These are phyloP conservation scores for Jaminaea rosea DNA, from an alignment of 1,284 basidiomycete species.

Conservation along the genomic window DNA sequence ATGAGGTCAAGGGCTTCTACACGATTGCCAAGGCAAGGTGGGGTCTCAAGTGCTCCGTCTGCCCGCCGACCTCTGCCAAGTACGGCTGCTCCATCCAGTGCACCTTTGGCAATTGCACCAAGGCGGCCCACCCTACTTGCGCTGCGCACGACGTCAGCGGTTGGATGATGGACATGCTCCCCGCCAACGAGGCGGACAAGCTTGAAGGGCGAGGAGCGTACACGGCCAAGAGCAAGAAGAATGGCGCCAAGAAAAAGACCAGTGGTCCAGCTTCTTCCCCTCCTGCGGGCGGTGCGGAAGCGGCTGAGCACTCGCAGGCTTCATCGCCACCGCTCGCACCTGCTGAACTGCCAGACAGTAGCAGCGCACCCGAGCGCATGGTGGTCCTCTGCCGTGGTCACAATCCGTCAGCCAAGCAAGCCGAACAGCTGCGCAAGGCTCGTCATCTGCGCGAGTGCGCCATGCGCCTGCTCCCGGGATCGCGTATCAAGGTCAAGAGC, in stretches of 20 bases:
- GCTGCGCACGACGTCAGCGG: constrained; percentile 49
- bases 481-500: constrained; percentile 22
- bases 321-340: too few relatives aligned
- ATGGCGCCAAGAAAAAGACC: background rate
- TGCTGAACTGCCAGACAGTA: too few relatives aligned
- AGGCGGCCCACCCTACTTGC: constrained; percentile 87
- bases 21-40: constrained; percentile 34
- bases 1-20: constrained; percentile 28
- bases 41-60: constrained; percentile 66
- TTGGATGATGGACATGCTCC: constrained; percentile 1
- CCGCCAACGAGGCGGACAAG: constrained; percentile 23
- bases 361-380: constrained; percentile 21
- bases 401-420: constrained; percentile 26
- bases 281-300: background rate
- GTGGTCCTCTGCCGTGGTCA: constrained; percentile 42
- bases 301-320: background rate
- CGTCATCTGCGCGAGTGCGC: constrained; percentile 19
- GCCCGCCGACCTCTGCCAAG: constrained; percentile 58
- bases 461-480: constrained; percentile 12
- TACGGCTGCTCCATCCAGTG: constrained; percentile 90
- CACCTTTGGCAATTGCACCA: constrained; percentile 81
- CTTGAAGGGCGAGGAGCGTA: constrained; percentile 26
- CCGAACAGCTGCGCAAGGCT: constrained; percentile 20
- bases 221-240: constrained; percentile 4
- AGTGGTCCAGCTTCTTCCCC: constrained; percentile 4